These are phyloP conservation scores for Plenodomus lindquistii DNA, from an alignment of 2,329 filamentous ascomycete species.

Conservation along the genomic window DNA sequence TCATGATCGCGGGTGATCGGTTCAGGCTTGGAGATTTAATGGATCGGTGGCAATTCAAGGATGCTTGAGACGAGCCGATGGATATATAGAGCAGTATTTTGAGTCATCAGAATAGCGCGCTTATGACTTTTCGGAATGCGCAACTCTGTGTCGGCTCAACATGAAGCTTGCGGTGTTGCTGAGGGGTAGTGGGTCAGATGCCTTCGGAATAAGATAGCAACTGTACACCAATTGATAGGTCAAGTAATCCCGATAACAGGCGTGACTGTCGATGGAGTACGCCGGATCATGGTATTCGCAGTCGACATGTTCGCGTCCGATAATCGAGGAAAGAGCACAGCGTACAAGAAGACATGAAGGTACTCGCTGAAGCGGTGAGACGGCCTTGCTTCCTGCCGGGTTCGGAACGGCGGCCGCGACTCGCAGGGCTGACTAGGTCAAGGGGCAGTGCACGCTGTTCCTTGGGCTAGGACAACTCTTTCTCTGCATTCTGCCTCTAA, in stretches of 20 bases:
- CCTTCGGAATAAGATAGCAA: conserved; percentile 13
- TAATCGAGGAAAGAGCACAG: conserved; percentile 1
- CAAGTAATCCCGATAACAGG: conserved; percentile 14
- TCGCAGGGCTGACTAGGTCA: conserved; percentile 29
- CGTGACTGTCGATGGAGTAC: not conserved
- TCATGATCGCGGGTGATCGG: conserved; percentile 20
- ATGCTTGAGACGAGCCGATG: not conserved
- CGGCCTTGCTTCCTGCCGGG: conserved; percentile 4
- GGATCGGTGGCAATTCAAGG: not conserved
- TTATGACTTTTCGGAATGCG: conserved; percentile 6
- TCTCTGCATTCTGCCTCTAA: too few relatives aligned
- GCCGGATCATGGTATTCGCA: not conserved
- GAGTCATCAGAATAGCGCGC: conserved; percentile 3
- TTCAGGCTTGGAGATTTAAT: conserved; percentile 7
- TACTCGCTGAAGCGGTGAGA: conserved; percentile 21
- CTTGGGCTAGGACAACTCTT: too few relatives aligned
- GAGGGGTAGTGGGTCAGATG: conserved; percentile 16
- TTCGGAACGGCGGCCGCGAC: conserved; percentile 5
- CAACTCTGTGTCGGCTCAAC: conserved; percentile 1
- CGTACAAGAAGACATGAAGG: conserved; percentile 22
- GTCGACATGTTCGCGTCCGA: too few relatives aligned
- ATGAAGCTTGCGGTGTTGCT: conserved; percentile 4
- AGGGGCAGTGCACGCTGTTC: conserved; percentile 30
- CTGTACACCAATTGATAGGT: conserved; percentile 5
- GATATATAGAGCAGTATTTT: not conserved